Percentiles rank a stretch among this genome's conserved stretches.
Evolutionary conservation across 345 rosid genomes (phyloP).

Genomic region (Aegle marmelos): DNA sequence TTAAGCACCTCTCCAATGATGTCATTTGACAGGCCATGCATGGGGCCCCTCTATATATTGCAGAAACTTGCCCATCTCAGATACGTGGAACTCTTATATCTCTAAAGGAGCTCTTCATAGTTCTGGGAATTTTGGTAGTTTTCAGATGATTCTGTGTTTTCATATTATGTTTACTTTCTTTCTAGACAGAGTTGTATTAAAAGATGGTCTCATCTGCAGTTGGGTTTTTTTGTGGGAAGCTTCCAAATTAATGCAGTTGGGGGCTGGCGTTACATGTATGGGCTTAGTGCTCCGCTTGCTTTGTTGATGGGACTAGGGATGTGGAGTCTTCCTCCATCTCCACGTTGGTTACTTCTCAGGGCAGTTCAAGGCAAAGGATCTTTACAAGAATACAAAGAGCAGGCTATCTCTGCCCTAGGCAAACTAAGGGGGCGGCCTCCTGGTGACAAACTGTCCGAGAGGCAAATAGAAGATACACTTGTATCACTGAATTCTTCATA

Average conservation of each 20-base stretch:
- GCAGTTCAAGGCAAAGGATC: constrained; percentile 78
- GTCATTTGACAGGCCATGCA: constrained; percentile 80
- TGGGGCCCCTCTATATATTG: constrained; percentile 95
- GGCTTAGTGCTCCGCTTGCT: constrained; percentile 64
- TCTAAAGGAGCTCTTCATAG: constrained; percentile 87
- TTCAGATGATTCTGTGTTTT: neutral
- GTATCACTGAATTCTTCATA: constrained; percentile 64
- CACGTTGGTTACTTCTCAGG: constrained; percentile 96
- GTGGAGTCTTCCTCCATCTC: constrained; percentile 95
- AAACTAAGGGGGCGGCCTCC: constrained; percentile 76
- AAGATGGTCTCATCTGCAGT: constrained; percentile 32
- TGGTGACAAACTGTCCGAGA: constrained; percentile 69
- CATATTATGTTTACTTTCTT: constrained; percentile 5
- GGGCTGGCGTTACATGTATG: constrained; percentile 98
- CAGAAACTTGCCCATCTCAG: constrained; percentile 97
- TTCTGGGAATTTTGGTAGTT: constrained; percentile 87
- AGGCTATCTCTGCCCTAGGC: constrained; percentile 71
- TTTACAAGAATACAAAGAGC: constrained; percentile 71
- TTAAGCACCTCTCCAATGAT: neutral
- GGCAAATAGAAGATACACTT: constrained; percentile 68
- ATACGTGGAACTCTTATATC: constrained; percentile 95
- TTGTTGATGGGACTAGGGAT: constrained; percentile 81
- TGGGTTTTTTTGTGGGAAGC: constrained; percentile 91
- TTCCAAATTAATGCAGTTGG: constrained; percentile 73
- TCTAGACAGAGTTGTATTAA: constrained; percentile 1